Percentiles rank a stretch among this genome's conserved stretches.
Evolutionary conservation across 2,329 filamentous ascomycete species (phyloP).

Genomic region (Verticillium albo-atrum): DNA sequence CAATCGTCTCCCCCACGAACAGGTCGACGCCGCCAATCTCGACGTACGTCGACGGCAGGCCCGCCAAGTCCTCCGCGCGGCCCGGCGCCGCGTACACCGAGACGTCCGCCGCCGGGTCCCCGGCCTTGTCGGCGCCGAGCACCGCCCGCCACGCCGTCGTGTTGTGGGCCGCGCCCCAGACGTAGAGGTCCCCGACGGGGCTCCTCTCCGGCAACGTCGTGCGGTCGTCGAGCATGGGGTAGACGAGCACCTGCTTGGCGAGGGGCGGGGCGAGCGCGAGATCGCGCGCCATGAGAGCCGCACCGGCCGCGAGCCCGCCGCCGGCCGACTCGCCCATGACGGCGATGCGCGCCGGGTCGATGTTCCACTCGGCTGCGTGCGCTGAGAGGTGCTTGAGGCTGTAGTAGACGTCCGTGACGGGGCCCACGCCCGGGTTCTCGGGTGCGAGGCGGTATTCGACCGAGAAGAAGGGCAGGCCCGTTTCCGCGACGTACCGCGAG

Average conservation of each 20-base stretch:
- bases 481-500: slow-evolving; percentile 16
- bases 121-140: neutral
- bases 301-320: slow-evolving; percentile 14
- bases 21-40: slow-evolving; percentile 32
- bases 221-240: slow-evolving; percentile 28
- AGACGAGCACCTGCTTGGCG: slow-evolving; percentile 26
- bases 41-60: slow-evolving; percentile 30
- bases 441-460: slow-evolving; percentile 38
- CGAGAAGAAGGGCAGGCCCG: slow-evolving; percentile 27
- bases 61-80: slow-evolving; percentile 12
- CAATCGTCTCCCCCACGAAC: slow-evolving; percentile 26
- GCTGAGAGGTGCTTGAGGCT: slow-evolving; percentile 17
- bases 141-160: slow-evolving; percentile 1
- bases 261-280: slow-evolving; percentile 16
- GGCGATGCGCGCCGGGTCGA: slow-evolving; percentile 15
- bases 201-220: slow-evolving; percentile 2
- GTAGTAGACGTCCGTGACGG: slow-evolving; percentile 29
- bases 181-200: neutral
- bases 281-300: slow-evolving; percentile 34
- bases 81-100: slow-evolving; percentile 17
- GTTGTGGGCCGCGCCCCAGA: slow-evolving; percentile 1
- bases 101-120: slow-evolving; percentile 3
- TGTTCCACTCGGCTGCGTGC: slow-evolving; percentile 14
- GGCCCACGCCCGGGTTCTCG: slow-evolving; percentile 29
- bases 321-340: slow-evolving; percentile 17